These are phyloP conservation scores for Melampsora abietis-canadensis DNA, from an alignment of 1,284 basidiomycete genomes.

Conservation along the genomic window DNA sequence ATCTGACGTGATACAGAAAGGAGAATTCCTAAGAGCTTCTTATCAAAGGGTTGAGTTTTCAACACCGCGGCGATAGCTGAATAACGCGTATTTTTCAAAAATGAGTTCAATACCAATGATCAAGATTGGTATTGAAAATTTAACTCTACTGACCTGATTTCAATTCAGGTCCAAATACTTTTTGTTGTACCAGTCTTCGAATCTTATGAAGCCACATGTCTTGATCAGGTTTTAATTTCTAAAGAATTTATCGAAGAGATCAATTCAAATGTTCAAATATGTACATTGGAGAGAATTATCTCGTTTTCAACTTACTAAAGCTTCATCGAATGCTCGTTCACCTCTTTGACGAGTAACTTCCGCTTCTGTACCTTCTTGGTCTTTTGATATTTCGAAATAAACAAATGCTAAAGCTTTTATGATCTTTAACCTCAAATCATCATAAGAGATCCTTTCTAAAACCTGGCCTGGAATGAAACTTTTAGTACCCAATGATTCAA, in stretches of 20 bases:
- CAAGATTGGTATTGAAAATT: no score
- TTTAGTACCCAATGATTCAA: slow-evolving; percentile 16
- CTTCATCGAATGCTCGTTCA: slow-evolving; percentile 41
- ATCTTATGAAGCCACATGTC: slow-evolving; percentile 37
- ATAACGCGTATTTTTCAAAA: neutral
- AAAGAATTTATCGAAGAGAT: neutral
- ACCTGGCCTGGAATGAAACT: no score
- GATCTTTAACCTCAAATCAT: slow-evolving; percentile 33
- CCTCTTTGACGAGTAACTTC: slow-evolving; percentile 24
- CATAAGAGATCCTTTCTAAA: slow-evolving; percentile 6
- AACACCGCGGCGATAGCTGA: slow-evolving; percentile 27
- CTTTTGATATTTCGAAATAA: slow-evolving; percentile 30
- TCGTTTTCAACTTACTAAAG: slow-evolving; percentile 16
- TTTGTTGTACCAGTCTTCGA: slow-evolving; percentile 13
- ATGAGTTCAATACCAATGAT: neutral
- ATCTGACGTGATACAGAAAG: slow-evolving; percentile 21
- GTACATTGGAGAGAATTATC: no score
- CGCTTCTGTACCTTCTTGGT: slow-evolving; percentile 1
- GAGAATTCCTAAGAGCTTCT: slow-evolving; percentile 18
- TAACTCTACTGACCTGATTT: slow-evolving; percentile 17
- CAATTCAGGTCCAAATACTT: slow-evolving; percentile 24
- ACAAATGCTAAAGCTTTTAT: slow-evolving; percentile 32
- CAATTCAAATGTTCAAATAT: neutral
- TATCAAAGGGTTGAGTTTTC: slow-evolving; percentile 31
- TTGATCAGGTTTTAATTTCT: slow-evolving; percentile 29